A percentile compares a stretch with the other conserved stretches of the same genome.
Conservation (phyloP, 306 rosid genomes). For the Citrullus mucosospermus region DNA sequence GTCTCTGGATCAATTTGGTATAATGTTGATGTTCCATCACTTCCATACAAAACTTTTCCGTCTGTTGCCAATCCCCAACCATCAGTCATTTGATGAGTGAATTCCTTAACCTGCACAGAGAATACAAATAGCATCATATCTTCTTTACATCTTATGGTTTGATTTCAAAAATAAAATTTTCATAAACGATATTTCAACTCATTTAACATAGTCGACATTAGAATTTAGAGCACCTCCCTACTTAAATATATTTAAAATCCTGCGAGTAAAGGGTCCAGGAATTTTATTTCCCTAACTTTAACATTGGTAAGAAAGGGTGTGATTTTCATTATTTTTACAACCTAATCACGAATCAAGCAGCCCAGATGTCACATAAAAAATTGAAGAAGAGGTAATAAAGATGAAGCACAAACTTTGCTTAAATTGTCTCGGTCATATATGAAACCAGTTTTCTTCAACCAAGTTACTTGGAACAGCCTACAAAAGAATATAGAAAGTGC, state of each 20-base stretch:
- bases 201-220: background rate
- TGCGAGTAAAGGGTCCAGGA: background rate
- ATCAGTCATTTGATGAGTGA: constrained; percentile 70
- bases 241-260: background rate
- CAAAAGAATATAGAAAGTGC: constrained; percentile 28
- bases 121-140: constrained; percentile 1
- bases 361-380: constrained; percentile 4
- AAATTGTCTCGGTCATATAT: constrained; percentile 53
- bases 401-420: constrained; percentile 59
- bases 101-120: constrained; percentile 37
- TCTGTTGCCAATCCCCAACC: constrained; percentile 99
- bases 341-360: background rate
- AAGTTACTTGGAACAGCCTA: constrained; percentile 80
- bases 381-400: constrained; percentile 21
- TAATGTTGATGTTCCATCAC: constrained; percentile 74
- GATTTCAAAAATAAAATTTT: background rate
- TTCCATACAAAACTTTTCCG: constrained; percentile 75
- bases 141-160: background rate
- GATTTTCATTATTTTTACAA: background rate
- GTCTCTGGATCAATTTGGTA: constrained; percentile 60
- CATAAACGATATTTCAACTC: background rate
- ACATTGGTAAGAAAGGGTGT: background rate
- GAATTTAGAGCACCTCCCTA: background rate
- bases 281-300: background rate
- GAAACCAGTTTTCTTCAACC: constrained; percentile 70